Evolutionary conservation across 306 rosid species (phyloP), one percentile per base, ranked within the genome.

Genomic region (Pachyrhizus erosus): DNA sequence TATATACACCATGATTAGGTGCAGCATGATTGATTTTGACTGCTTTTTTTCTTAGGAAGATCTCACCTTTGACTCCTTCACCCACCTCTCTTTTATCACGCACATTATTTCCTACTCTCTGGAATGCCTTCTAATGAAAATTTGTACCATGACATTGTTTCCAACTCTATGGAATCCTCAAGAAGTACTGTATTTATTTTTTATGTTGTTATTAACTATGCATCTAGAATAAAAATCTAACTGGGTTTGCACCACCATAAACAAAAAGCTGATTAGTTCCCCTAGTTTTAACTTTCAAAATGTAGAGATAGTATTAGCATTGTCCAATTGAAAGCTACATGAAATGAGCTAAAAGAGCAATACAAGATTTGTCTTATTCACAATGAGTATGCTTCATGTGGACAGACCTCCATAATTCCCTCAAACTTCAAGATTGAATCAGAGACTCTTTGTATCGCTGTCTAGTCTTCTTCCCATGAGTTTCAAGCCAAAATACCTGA

Each of bases 11-110:
- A 86, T 88, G 77, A 89, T 89, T 89, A 87, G 92, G 76, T 87
- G 83, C 91, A 82, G 82, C 88, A 88, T 91, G 83, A 94, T 92
- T 91, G 88, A 89, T 67, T 87, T 92, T 92, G 96, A 94, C 97
- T 82, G 77, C 94, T 93, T 87, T 14, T 78, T 82, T 81, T 89
- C 86, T 73, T 42, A 51, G 86, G 85, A 79, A 66, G 72, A 86
- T 79, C 90, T 75, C 84, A 78, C 75, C 75, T 89, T 93, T 85
- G 89, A 89, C 93, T 90, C 84, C 75, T 64, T 81, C 77, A 52
- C 73, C 55, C 13, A 42, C 27, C 72, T 72, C 27, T 68, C 42
- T 66, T 84, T 80, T 72, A 7, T 74, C 27, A 55, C 65, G 4
- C 69, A 70, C 33, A 31, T 64, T 70, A 69, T 88, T 78, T 60